Conservation (phyloP, 805 yeast species). For the Saccharomycopsis amapae region DNA sequence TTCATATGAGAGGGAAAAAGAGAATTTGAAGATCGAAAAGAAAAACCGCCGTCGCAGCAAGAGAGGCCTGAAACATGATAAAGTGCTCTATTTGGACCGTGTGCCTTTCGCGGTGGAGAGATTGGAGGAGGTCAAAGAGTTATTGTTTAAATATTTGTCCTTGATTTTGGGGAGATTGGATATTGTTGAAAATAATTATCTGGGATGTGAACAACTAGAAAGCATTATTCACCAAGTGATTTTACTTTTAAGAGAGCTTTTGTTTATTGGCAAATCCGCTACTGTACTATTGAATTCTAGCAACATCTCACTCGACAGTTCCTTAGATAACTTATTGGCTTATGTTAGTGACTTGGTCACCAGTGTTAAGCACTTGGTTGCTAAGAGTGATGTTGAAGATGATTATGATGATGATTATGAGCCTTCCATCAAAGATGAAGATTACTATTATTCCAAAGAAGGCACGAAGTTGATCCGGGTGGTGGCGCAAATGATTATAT, state of each 20-base stretch:
- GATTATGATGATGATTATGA: slow-evolving; percentile 22
- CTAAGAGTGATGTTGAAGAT: slow-evolving; percentile 42
- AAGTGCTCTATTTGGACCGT: slow-evolving; percentile 38
- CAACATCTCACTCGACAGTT: slow-evolving; percentile 30
- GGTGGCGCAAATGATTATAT: slow-evolving; percentile 52
- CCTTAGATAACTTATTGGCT: slow-evolving; percentile 51
- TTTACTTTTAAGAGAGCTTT: slow-evolving; percentile 52
- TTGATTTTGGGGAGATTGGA: slow-evolving; percentile 71
- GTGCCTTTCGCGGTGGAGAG: slow-evolving; percentile 62
- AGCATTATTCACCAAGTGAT: slow-evolving; percentile 62
- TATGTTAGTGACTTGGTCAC: slow-evolving; percentile 59
- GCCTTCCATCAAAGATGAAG: slow-evolving; percentile 26
- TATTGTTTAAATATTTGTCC: slow-evolving; percentile 54
- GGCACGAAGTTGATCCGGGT: slow-evolving; percentile 58
- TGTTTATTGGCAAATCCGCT: slow-evolving; percentile 47
- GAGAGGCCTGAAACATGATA: slow-evolving; percentile 31
- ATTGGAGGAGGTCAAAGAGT: slow-evolving; percentile 54
- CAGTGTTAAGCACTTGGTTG: slow-evolving; percentile 55
- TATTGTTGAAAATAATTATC: slow-evolving; percentile 63
- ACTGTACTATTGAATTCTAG: slow-evolving; percentile 15
- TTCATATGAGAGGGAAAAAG: slow-evolving; percentile 31
- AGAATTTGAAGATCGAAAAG: slow-evolving; percentile 19
- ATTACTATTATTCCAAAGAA: slow-evolving; percentile 54
- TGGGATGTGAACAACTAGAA: slow-evolving; percentile 63
- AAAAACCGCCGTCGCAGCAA: slow-evolving; percentile 20